Evolutionary conservation across 2,329 filamentous ascomycete species (phyloP).

Genomic region (Periconia sp.): DNA sequence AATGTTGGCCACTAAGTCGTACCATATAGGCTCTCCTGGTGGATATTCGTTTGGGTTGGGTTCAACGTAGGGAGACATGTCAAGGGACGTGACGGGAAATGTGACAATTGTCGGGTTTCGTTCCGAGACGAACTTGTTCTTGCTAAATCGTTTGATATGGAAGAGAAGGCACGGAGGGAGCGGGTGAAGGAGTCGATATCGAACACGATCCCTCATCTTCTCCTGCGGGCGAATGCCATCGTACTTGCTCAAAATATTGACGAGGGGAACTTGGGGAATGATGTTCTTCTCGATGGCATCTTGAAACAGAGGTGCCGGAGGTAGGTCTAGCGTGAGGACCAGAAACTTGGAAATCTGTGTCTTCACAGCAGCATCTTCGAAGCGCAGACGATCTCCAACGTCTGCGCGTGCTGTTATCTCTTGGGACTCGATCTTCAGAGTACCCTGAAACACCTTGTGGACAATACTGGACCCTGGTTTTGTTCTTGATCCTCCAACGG

Average conservation of each 20-base stretch:
- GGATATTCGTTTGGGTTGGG: constrained; percentile 73
- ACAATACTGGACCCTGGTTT: constrained; percentile 84
- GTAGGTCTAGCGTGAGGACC: constrained; percentile 90
- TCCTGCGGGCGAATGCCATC: constrained; percentile 87
- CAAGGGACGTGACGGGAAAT: constrained; percentile 81
- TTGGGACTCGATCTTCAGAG: constrained; percentile 88
- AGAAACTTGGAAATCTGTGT: constrained; percentile 79
- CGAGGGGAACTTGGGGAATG: constrained; percentile 85
- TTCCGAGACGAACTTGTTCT: constrained; percentile 95
- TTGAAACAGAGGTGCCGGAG: constrained; percentile 90
- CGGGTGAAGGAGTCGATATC: constrained; percentile 87
- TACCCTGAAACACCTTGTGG: constrained; percentile 91
- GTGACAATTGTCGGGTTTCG: constrained; percentile 98
- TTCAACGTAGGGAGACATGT: constrained; percentile 89
- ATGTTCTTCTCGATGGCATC: constrained; percentile 94
- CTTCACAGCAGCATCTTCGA: constrained; percentile 87
- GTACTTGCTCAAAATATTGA: constrained; percentile 81
- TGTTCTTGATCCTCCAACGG: constrained; percentile 84
- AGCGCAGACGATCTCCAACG: constrained; percentile 81
- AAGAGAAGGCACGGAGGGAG: constrained; percentile 89
- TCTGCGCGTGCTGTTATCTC: constrained; percentile 90
- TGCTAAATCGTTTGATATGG: constrained; percentile 95
- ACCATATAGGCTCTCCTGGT: constrained; percentile 81
- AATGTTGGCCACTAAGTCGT: constrained; percentile 95
- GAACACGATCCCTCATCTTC: constrained; percentile 81